Evolutionary conservation across 2,329 filamentous ascomycete genomes (phyloP), one percentile per base, ranked within the genome.

Genomic region (Diaporthe nobilis): DNA sequence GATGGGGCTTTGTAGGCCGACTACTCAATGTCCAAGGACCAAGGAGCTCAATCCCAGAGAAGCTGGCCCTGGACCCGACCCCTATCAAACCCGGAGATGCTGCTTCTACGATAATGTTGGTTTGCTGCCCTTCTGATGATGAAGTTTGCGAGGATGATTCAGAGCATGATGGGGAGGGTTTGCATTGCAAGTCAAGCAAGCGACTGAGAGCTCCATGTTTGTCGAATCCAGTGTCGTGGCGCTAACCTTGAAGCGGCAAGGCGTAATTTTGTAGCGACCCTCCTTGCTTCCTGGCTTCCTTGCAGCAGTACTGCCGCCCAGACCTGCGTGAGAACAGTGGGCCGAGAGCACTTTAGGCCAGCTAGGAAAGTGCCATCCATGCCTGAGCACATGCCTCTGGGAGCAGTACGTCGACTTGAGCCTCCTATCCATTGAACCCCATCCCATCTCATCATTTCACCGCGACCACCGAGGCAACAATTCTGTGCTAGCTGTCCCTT

Each of bases 271-370:
- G 34, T 17, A 17, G 25, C 31, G 47, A 51, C 44, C 63, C 44
- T 68, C 37, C n/a, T 10, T n/a, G 47, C 61, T 49, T 51, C 63
- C 63, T 25, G 25, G 65, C 49, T 68, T 13, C 49, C n/a, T 25
- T 31, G 25, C 55, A n/a, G 28, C 55, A 31, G 55, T 34, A 12
- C 61, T 15, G 17, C 42, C 42, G 42, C 61, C 61, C 61, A 49
- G 61, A 49, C 61, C 61, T 67, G 22, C 20, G 2, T 25, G 31
- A 25, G 63, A 55, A 51, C 65, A 55, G 65, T 70, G 65, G 65
- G 65, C 65, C 65, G 15, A 55, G 65, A 70, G 65, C 71, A 63
- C 71, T 65, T 73, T 73, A 73, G 71, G 71, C 71, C 71, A 72
- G 71, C 71, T 72, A 53, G 71, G 71, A 72, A 72, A 72, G 71